Base-by-base conservation (phyloP, 2,329 filamentous ascomycete genomes). In the Talaromyces funiculosus region DNA sequence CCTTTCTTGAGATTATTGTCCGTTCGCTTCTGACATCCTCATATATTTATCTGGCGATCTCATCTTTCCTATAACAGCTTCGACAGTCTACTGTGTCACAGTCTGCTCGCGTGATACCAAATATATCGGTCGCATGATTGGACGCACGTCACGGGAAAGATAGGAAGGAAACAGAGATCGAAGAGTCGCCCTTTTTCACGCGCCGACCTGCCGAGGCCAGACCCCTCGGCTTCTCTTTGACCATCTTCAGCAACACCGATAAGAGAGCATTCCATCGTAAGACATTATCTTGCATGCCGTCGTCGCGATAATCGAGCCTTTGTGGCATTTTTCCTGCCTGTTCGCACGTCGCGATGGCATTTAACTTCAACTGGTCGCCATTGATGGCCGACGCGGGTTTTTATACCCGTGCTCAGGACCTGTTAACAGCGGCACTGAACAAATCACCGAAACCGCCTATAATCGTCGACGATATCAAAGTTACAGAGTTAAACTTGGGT, bases 281-380 rank as follows among this genome's bases (percentile, higher is more conserved):
- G 37, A 53, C 24, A 40, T 31, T 33, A 43, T 31, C 16, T 53
- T 59, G 33, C 29, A 59, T 59, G 57, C 45, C n/a, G 38, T 40
- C 49, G 38, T 49, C 24, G 47, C 51, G 26, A 29, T 59, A 53
- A 59, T 24, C n/a, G 12, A 43, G 57, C 37, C 53, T 53, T 53
- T 47, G 59, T 56, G n/a, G 57, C 61, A 37, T 57, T 51, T 59
- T 54, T 57, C 60, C 54, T 29, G 57, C 61, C 33, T 47, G 42
- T 24, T 37, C 57, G 57, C 54, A 63, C 24, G 61, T 63, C 42
- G 35, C 45, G 54, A 99, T 99, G 94, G 94, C 94, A 68, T 99
- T 99, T 89, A 97, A 97, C 83, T 99, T 99, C 90, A 97, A 97
- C 90, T 99, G 94, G 94, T 96, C 92, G 84, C 94, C 94, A 73